Evolutionary conservation across 345 rosid species (phyloP).

Genomic region (Gossypioides kirkii): DNA sequence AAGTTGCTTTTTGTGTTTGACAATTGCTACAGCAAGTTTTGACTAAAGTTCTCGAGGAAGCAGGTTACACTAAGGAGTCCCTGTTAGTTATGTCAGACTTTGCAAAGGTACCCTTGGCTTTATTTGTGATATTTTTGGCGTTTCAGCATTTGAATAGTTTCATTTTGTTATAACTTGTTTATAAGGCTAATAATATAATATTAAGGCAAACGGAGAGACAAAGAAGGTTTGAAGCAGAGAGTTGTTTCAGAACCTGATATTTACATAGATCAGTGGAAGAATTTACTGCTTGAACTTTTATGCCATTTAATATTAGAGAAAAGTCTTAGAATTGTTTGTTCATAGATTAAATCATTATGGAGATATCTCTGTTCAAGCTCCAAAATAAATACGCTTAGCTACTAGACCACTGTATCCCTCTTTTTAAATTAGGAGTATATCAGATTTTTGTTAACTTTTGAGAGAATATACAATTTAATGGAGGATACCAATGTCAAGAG

Average conservation of each 20-base stretch:
- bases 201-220: background rate
- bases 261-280: background rate
- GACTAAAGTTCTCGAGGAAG: conserved; percentile 65
- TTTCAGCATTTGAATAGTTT: background rate
- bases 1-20: conserved; percentile 18
- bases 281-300: background rate
- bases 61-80: conserved; percentile 62
- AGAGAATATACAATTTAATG: background rate
- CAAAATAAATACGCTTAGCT: background rate
- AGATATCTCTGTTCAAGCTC: background rate
- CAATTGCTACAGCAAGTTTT: conserved; percentile 60
- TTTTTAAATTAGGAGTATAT: background rate
- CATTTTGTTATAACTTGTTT: background rate
- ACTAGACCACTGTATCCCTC: background rate
- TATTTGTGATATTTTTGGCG: background rate
- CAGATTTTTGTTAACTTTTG: background rate
- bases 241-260: background rate
- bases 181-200: background rate
- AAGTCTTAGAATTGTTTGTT: background rate
- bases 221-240: background rate
- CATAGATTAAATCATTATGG: background rate
- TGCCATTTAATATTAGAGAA: background rate
- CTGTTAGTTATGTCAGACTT: conserved; percentile 54
- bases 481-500: background rate
- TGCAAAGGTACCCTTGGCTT: conserved; percentile 42